A percentile compares a stretch with the other conserved stretches of the same genome.
Evolutionary conservation across 2,329 filamentous ascomycete species (phyloP).

Genomic region (Stagonosporopsis rhizophila): DNA sequence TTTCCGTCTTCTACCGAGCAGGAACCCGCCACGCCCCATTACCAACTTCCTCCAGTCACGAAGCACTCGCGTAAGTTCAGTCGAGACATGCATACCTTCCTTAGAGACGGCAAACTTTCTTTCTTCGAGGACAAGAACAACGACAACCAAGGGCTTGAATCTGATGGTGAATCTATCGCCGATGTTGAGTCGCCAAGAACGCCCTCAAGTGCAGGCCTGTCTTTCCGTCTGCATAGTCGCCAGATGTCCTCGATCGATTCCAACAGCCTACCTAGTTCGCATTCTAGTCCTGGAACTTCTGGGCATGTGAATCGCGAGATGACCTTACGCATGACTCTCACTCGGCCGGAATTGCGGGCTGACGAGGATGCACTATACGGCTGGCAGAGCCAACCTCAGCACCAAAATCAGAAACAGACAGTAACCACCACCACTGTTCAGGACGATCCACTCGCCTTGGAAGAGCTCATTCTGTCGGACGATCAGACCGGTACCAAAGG

Average conservation of each 20-base stretch:
- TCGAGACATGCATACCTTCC: conserved; percentile 64
- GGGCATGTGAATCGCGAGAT: conserved; percentile 73
- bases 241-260: conserved; percentile 45
- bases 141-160: conserved; percentile 43
- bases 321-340: conserved; percentile 96
- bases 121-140: conserved; percentile 47
- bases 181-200: conserved; percentile 49
- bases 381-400: conserved; percentile 58
- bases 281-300: conserved; percentile 28
- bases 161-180: conserved; percentile 42
- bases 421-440: conserved; percentile 31
- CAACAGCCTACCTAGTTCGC: conserved; percentile 32
- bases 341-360: conserved; percentile 82
- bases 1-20: conserved; percentile 68
- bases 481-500: conserved; percentile 56
- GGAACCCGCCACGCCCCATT: conserved; percentile 32
- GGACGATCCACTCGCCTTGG: conserved; percentile 63
- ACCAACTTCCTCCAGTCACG: conserved; percentile 43
- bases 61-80: conserved; percentile 52
- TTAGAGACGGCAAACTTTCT: conserved; percentile 63
- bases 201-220: conserved; percentile 44
- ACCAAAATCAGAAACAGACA: conserved; percentile 3
- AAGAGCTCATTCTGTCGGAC: conserved; percentile 58
- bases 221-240: conserved; percentile 42
- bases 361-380: conserved; percentile 76